phyloP scores from a whole-genome alignment of 371 early-diverging fungal genomes.

The Mortierella polycephala region DNA sequence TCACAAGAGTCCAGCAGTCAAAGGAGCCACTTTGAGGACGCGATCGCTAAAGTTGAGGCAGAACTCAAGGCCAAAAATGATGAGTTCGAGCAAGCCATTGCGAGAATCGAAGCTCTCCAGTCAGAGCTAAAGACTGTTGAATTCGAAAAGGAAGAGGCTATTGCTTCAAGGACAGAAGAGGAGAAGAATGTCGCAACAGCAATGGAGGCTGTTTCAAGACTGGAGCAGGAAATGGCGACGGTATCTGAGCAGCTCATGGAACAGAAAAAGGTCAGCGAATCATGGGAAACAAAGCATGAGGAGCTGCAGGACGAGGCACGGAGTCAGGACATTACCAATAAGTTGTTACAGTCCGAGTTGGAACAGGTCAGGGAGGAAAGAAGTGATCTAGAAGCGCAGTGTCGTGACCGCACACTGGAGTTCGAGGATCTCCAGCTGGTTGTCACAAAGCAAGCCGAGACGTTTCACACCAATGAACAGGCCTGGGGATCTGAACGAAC shows the following conservation, averaged over 20 bases:
- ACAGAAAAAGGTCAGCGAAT: background rate
- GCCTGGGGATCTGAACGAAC: conserved; percentile 23
- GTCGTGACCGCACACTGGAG: conserved; percentile 23
- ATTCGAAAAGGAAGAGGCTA: conserved; percentile 25
- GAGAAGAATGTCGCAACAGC: conserved; percentile 13
- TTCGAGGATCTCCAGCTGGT: conserved; percentile 13
- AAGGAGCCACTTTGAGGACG: conserved; percentile 9
- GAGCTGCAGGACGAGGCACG: conserved; percentile 13
- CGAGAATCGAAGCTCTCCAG: conserved; percentile 21
- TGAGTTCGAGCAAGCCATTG: conserved; percentile 8
- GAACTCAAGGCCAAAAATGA: conserved; percentile 11
- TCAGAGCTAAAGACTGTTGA: conserved; percentile 26
- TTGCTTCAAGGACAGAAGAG: conserved; percentile 15
- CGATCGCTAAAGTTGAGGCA: conserved; percentile 6
- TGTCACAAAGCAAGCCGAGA: conserved; percentile 20
- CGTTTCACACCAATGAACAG: conserved; percentile 19
- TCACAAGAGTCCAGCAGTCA: conserved; percentile 6
- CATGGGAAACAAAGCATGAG: conserved; percentile 11
- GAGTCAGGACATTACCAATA: conserved; percentile 12
- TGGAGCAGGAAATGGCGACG: conserved; percentile 21
- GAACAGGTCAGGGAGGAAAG: conserved; percentile 14
- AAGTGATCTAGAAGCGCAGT: conserved; percentile 3
- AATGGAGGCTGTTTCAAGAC: background rate
- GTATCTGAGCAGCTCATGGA: conserved; percentile 2
- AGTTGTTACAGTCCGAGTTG: conserved; percentile 12